These are phyloP conservation scores for Umbelopsis sp. DNA, from an alignment of 192 early-diverging fungal species.

Conservation along the genomic window DNA sequence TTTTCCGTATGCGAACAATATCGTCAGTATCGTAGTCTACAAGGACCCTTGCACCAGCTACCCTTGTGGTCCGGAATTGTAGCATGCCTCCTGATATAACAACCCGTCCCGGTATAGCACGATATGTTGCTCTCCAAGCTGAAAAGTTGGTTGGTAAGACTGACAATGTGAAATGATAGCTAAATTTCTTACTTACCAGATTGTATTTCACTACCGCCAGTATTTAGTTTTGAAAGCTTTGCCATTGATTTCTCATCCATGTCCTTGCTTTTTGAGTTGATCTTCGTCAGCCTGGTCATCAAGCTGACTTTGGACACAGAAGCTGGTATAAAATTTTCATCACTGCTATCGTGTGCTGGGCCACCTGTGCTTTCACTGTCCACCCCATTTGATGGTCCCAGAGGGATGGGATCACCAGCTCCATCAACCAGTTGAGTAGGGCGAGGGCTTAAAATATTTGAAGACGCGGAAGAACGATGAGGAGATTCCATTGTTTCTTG, in stretches of 20 bases:
- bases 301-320: slow-evolving; percentile 1
- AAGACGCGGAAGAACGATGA: neutral
- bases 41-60: slow-evolving; percentile 22
- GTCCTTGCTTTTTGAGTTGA: neutral
- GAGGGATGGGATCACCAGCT: neutral
- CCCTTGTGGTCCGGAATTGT: slow-evolving; percentile 27
- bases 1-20: slow-evolving; percentile 33
- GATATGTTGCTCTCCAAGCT: slow-evolving; percentile 16
- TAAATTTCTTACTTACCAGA: neutral
- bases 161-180: neutral
- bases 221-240: neutral
- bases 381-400: neutral
- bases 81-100: neutral
- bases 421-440: neutral
- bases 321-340: neutral
- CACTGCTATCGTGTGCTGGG: neutral
- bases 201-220: neutral
- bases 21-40: slow-evolving; percentile 27
- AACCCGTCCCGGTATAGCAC: slow-evolving; percentile 27
- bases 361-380: neutral
- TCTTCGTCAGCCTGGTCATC: slow-evolving; percentile 1
- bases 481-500: neutral
- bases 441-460: neutral
- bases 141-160: neutral
- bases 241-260: neutral